phyloP scores from a whole-genome alignment of 257 asterid genomes.

The Euphrasia confusa region DNA sequence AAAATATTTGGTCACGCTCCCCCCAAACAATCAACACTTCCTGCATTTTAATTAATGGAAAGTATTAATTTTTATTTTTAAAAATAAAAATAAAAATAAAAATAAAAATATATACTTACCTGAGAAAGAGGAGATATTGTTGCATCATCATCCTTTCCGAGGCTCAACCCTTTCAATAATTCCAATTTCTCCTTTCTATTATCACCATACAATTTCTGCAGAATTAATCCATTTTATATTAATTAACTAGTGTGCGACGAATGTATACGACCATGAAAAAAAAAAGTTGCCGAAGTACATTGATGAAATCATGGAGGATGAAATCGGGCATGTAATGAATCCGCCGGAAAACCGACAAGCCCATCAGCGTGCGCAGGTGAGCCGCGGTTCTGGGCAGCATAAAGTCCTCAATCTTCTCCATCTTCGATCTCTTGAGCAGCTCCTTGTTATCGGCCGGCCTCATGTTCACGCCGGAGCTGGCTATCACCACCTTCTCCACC shows the following conservation, averaged over 20 bases:
- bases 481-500: constrained; percentile 68
- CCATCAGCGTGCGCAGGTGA: constrained; percentile 35
- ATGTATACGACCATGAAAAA: too few relatives aligned
- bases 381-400: constrained; percentile 47
- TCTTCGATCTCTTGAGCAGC: constrained; percentile 39
- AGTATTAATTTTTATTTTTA: too few relatives aligned
- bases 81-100: too few relatives aligned
- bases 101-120: constrained; percentile 27
- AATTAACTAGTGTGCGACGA: too few relatives aligned
- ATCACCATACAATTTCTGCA: constrained; percentile 52
- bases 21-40: constrained; percentile 88
- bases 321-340: constrained; percentile 44
- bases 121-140: constrained; percentile 51
- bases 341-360: constrained; percentile 29
- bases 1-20: constrained; percentile 61
- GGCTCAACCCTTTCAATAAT: constrained; percentile 51
- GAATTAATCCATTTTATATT: background rate
- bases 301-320: constrained; percentile 46
- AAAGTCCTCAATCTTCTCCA: constrained; percentile 41
- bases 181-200: constrained; percentile 71
- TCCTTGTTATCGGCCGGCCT: constrained; percentile 35
- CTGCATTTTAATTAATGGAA: constrained; percentile 29
- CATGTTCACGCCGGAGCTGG: constrained; percentile 60
- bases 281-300: constrained; percentile 30
- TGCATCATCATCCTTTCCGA: constrained; percentile 41